Percentiles rank a stretch among this genome's conserved stretches.
These are phyloP conservation scores for Styphnolobium japonicum DNA, from an alignment of 306 rosid species.

Conservation along the genomic window DNA sequence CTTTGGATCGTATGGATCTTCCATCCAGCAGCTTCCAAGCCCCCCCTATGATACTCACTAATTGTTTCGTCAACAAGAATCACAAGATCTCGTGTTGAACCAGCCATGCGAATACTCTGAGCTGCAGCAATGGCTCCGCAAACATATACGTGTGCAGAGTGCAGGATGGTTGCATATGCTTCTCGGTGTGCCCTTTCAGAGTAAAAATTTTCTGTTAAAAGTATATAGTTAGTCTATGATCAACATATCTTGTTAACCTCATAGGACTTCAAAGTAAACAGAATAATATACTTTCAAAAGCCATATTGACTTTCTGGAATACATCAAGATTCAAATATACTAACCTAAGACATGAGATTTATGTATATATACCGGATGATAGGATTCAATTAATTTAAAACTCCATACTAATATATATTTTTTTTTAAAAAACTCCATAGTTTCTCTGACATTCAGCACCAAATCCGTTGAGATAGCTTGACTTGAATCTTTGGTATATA, in stretches of 20 bases:
- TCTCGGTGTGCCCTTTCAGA: conserved; percentile 62
- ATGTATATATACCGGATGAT: neutral
- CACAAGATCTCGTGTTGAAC: conserved; percentile 84
- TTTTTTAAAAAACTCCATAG: neutral
- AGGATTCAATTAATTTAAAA: neutral
- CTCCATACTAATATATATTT: too few relatives aligned
- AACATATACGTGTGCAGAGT: conserved; percentile 80
- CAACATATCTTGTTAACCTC: conserved; percentile 3
- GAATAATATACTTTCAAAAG: conserved; percentile 15
- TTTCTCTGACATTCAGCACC: neutral
- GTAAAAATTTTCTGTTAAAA: conserved; percentile 59
- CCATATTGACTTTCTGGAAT: neutral
- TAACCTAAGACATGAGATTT: neutral
- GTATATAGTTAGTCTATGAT: conserved; percentile 22
- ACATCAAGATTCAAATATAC: neutral
- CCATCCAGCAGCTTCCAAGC: conserved; percentile 88
- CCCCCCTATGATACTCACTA: conserved; percentile 66
- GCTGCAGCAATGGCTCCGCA: conserved; percentile 90
- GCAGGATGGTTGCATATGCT: conserved; percentile 92
- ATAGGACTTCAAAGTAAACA: neutral
- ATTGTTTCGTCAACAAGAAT: conserved; percentile 83
- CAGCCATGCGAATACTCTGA: conserved; percentile 88
- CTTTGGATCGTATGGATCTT: conserved; percentile 72
- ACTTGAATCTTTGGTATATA: neutral
- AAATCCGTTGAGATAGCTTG: neutral